Evolutionary conservation across 768 basidiomycete genomes (phyloP), one percentile per base, ranked within the genome.

Genomic region (Hypsizygus marmoreus): DNA sequence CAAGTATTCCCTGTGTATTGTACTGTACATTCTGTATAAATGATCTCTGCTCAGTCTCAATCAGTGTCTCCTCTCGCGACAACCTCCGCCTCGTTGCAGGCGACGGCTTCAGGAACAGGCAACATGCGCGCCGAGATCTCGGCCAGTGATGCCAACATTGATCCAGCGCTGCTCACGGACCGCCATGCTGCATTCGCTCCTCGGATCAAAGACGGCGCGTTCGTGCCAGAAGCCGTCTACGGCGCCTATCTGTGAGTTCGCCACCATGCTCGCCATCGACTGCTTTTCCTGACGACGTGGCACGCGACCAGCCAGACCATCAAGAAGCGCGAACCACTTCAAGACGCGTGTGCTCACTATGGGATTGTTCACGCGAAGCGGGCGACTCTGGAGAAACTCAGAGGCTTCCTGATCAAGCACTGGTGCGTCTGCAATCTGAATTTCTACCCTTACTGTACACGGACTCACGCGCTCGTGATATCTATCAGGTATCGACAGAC

Each of bases 141-240:
- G 35, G 35, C 6, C n/a, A n/a, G n/a, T 41, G 40, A 41, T 41
- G 26, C 26, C 26, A 41, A 41, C 40, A 41, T 41, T 28, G 40
- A 41, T 16, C 40, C 40, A 6, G 40, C 40, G 17, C 40, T 41
- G 16, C 40, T n/a, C n/a, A n/a, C 13, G 12, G 40, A 41, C 26
- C 6, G 11, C 16, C 40, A 41, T 17, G 40, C 11, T 16, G 24
- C 24, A 4, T 41, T 41, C 26, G 19, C 5, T n/a, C 40, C 40
- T 17, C 40, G 26, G 4, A 30, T 41, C 25, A 30, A 41, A 19
- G 40, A 41, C 10, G 26, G 40, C 22, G 16, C 16, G 26, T 29
- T 41, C 16, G 40, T 41, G 6, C 28, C 24, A 6, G 25, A 41
- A 20, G 17, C 19, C n/a, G 40, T 4, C 6, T 41, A 28, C 26